Conservation (phyloP, 345 rosid genomes). For the Mallotus nudiflorus region DNA sequence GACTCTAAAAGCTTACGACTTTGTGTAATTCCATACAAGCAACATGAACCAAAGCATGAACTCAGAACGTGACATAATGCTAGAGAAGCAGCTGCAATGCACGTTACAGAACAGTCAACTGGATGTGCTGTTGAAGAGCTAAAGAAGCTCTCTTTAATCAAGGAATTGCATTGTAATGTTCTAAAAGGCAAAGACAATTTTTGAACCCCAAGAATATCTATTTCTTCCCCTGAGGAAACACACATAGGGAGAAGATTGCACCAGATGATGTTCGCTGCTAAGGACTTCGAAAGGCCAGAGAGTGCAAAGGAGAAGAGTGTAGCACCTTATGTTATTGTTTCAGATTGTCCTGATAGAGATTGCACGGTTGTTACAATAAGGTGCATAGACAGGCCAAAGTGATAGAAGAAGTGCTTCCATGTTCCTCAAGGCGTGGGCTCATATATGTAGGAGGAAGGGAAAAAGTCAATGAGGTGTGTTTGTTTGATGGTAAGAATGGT, state of each 20-base stretch:
- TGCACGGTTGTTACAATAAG: constrained; percentile 45
- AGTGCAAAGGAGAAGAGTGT: neutral
- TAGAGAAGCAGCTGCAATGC: constrained; percentile 45
- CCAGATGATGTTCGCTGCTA: constrained; percentile 48
- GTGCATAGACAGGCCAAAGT: constrained; percentile 42
- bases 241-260: no score
- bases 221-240: constrained; percentile 31
- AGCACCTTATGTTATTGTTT: constrained; percentile 34
- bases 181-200: constrained; percentile 26
- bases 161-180: constrained; percentile 40
- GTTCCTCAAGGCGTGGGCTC: no score
- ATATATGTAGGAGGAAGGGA: no score
- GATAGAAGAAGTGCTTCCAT: no score
- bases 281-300: constrained; percentile 46
- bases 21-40: neutral
- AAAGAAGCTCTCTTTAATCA: constrained; percentile 30
- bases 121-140: constrained; percentile 34
- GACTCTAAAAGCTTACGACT: neutral
- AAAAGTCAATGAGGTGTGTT: no score
- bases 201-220: constrained; percentile 25
- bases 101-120: constrained; percentile 40
- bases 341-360: constrained; percentile 41
- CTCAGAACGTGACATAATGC: no score
- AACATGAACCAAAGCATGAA: neutral
- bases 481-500: no score